Base-by-base conservation (phyloP, 2,329 filamentous ascomycete genomes). In the Stagonosporopsis rhizophila region DNA sequence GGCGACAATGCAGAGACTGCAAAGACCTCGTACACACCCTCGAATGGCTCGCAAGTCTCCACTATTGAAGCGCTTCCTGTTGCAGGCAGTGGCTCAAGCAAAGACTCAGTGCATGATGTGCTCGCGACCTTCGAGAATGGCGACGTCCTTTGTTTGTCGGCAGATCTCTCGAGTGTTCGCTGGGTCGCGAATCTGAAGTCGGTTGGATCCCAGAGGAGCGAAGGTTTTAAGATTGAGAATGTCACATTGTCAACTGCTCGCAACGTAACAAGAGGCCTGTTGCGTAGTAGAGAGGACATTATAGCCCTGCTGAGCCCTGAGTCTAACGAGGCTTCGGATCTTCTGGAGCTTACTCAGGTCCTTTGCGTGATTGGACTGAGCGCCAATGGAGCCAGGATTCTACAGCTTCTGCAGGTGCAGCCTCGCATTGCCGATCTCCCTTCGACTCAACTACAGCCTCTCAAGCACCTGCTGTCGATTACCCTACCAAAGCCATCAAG, bases 71-170 rank as follows among this genome's bases (percentile, higher is more conserved):
- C 66, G 2, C 54, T 77, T 12, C 72, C 74, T 5, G 59, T 71
- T 27, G 58, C 61, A 23, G 51, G 61, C 23, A 58, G 64, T 6
- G 55, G 60, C 2, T 58, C 63, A 4, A 38, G 56, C 8, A 56
- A 62, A 11, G 59, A 61, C n/a, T 51, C 59, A 7, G 61, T 61
- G 19, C 74, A 78, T 47, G 77, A 84, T 49, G 56, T 91, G 2
- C 64, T 91, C 20, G 80, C 81, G 2, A 79, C 90, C 1, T 84
- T 85, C 53, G 76, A 82, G 38, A 82, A 87, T 59, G 89, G 89
- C 32, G 81, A 87, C 55, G 77, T 89, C 19, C 67, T 84, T 8
- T 87, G 85, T 52, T 77, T 90, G 14, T 84, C 87, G 41, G 83
- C 84, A 2, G 85, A 89, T 50, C 64, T 79, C 12, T 59, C 70